Base-by-base conservation (phyloP, 495 filamentous ascomycete species). In the Penicillium roqueforti region DNA sequence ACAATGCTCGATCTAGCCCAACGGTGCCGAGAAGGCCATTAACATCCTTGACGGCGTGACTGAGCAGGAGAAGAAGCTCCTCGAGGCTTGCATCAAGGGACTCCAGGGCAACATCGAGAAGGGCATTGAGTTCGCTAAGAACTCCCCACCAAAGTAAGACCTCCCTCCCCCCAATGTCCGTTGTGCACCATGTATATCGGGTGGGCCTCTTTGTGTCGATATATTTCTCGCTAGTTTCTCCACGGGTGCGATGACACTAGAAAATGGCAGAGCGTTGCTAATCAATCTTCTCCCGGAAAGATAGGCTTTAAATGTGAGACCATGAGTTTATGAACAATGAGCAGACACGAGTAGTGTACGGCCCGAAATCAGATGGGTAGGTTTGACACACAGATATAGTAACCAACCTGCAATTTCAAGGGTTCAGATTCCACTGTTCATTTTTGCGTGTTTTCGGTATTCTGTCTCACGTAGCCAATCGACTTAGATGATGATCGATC, bases 41-140 rank as follows among this genome's bases (percentile, higher is more conserved):
- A 90, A 97, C 78, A 79, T 89, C 53, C 80, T 98, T 47, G 76
- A 74, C 38, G 75, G 78, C 51, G 76, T 89, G 62, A 88, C 86
- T 61, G 85, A 87, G 8, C 76, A 86, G 68, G 93, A 97, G 84
- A 87, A 93, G 84, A 80, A 81, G 58, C 83, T 98, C 48, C 84
- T 98, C 52, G 82, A 89, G 59, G 82, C 79, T 57, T 83, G 80
- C 67, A 77, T 86, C 61, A 73, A 76, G 57, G 93, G 83, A 49
- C 80, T 98, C 28, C 87, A 90, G 81, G 85, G 81, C 77, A 98
- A 96, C 75, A 96, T 98, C 65, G 73, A 82, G 61, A 97, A 97
- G 82, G 93, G 93, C 62, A 76, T 97, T 60, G 84, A 87, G 63
- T 98, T 97, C 68, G 83, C 80, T 67, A 82, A 91, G 81, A 91